phyloP scores from a whole-genome alignment of 306 rosid genomes.

The Fragaria iinumae region DNA sequence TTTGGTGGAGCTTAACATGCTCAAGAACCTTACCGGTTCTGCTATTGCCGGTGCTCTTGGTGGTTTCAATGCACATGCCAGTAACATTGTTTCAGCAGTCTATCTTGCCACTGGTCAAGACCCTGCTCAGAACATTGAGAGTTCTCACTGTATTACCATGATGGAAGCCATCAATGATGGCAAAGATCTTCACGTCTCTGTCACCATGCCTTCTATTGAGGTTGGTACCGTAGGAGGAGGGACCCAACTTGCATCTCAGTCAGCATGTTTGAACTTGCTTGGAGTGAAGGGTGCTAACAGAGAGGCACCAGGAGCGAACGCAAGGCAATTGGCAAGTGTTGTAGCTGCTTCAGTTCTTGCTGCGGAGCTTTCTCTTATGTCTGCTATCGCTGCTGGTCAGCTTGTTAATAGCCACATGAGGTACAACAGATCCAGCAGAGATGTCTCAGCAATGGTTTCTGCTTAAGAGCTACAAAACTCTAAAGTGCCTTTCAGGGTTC shows the following conservation, averaged over 20 bases:
- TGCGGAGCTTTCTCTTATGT: conserved; percentile 89
- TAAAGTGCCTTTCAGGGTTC: not conserved
- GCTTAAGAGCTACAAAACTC: conserved; percentile 23
- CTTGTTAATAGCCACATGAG: conserved; percentile 92
- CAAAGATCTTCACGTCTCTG: conserved; percentile 82
- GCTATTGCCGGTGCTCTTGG: conserved; percentile 96
- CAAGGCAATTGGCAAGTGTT: conserved; percentile 65
- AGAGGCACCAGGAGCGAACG: conserved; percentile 70
- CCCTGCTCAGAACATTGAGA: conserved; percentile 93
- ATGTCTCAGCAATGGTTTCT: conserved; percentile 41
- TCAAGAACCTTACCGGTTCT: conserved; percentile 84
- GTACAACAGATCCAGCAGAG: conserved; percentile 81
- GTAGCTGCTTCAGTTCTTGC: conserved; percentile 93
- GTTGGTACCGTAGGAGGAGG: conserved; percentile 99
- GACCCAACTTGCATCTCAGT: conserved; percentile 89
- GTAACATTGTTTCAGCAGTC: conserved; percentile 77
- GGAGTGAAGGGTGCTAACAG: conserved; percentile 90
- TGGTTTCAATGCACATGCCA: conserved; percentile 94
- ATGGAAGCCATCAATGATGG: conserved; percentile 81
- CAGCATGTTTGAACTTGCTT: conserved; percentile 84
- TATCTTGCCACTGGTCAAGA: conserved; percentile 95
- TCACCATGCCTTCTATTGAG: conserved; percentile 93
- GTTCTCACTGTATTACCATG: conserved; percentile 92
- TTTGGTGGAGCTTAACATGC: conserved; percentile 87
- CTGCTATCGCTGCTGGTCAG: conserved; percentile 90